Evolutionary conservation across 2,329 filamentous ascomycete genomes (phyloP).

Genomic region (Diaporthe ilicicola): DNA sequence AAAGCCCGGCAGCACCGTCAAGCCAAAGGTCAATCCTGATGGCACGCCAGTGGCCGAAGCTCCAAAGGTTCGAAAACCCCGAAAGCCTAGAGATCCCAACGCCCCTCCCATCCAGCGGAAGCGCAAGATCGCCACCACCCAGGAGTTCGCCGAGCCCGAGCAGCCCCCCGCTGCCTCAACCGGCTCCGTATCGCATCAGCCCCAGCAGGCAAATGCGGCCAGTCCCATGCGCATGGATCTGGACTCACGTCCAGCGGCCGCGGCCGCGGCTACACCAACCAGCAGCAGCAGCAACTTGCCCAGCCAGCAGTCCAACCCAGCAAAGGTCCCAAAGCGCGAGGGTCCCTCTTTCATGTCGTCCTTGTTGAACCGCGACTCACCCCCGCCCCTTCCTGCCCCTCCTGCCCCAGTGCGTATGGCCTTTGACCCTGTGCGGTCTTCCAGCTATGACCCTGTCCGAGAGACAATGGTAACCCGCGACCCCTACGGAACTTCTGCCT

Average conservation of each 20-base stretch:
- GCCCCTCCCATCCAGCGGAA: constrained; percentile 63
- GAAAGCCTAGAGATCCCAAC: constrained; percentile 69
- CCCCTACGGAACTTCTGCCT: constrained; percentile 53
- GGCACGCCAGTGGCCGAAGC: constrained; percentile 50
- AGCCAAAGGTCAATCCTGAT: constrained; percentile 51
- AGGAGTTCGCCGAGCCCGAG: constrained; percentile 40
- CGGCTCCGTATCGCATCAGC: constrained; percentile 44
- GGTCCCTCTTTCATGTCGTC: constrained; percentile 62
- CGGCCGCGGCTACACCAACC: constrained; percentile 36
- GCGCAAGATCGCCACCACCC: constrained; percentile 55
- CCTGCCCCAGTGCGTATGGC: constrained; percentile 78
- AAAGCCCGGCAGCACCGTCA: constrained; percentile 67
- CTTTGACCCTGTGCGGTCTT: constrained; percentile 87
- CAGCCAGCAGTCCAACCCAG: constrained; percentile 48
- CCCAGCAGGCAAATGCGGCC: constrained; percentile 51
- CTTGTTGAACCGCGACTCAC: constrained; percentile 64
- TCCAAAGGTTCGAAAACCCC: constrained; percentile 59
- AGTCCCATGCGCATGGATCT: constrained; percentile 46
- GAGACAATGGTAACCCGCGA: constrained; percentile 67
- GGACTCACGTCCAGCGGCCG: constrained; percentile 37
- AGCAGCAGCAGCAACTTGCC: constrained; percentile 31
- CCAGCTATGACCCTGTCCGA: constrained; percentile 72
- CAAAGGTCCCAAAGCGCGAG: constrained; percentile 60
- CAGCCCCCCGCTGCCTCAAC: constrained; percentile 23
- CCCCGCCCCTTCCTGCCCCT: constrained; percentile 52